phyloP scores from a whole-genome alignment of 2,329 filamentous ascomycete genomes.

The Ophiocordyceps australis region DNA sequence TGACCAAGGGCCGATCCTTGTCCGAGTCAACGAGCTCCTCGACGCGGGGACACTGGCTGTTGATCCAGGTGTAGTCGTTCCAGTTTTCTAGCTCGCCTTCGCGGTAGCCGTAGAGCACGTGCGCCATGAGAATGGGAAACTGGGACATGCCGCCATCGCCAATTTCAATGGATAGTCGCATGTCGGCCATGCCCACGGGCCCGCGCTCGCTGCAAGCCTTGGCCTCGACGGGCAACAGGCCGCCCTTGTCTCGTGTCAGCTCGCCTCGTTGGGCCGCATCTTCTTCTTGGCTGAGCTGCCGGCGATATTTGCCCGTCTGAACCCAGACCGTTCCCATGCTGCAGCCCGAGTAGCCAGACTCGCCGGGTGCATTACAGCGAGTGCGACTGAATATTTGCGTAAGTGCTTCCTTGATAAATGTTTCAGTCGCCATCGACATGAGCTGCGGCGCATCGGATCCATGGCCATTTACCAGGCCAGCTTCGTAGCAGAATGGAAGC shows the following conservation, averaged over 20 bases:
- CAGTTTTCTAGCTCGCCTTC: constrained; percentile 60
- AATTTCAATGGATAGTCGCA: constrained; percentile 58
- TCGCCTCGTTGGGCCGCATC: constrained; percentile 55
- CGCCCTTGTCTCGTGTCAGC: constrained; percentile 53
- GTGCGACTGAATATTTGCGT: constrained; percentile 46
- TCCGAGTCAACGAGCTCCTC: constrained; percentile 10
- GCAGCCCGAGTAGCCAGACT: constrained; percentile 41
- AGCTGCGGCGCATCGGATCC: constrained; percentile 41
- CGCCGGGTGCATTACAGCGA: constrained; percentile 44
- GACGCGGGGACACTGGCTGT: constrained; percentile 13
- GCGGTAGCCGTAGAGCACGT: constrained; percentile 51
- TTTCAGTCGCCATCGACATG: constrained; percentile 47
- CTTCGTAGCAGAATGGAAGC: constrained; percentile 51
- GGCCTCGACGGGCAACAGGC: constrained; percentile 64
- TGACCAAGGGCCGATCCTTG: constrained; percentile 17
- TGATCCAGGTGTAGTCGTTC: constrained; percentile 38
- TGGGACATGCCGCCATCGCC: constrained; percentile 59
- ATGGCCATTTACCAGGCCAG: constrained; percentile 41
- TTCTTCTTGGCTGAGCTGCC: constrained; percentile 61
- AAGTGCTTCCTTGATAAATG: constrained; percentile 48
- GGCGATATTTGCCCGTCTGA: constrained; percentile 61
- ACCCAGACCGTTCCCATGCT: constrained; percentile 53
- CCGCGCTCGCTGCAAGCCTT: constrained; percentile 56
- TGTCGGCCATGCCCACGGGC: constrained; percentile 58
- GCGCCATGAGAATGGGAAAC: constrained; percentile 57